A percentile compares a stretch with the other conserved stretches of the same genome.
phyloP scores from a whole-genome alignment of 768 basidiomycete species.

The Tylopilus subfusipes region DNA sequence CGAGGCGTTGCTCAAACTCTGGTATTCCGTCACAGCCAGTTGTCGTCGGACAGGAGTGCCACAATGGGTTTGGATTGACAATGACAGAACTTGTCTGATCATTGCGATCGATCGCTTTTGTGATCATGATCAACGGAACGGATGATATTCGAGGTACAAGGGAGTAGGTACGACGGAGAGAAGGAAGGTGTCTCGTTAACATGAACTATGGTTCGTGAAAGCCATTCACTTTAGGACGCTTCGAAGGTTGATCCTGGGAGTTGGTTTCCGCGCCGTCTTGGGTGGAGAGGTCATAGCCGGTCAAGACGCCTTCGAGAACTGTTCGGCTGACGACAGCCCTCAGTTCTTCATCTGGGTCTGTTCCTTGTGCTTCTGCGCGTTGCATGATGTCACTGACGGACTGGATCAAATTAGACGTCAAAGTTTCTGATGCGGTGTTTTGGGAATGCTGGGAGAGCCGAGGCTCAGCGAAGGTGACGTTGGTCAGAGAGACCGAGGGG shows the following conservation, averaged over 20 bases:
- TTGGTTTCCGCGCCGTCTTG: constrained; percentile 9
- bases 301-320: constrained; percentile 62
- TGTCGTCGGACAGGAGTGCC: constrained; percentile 1
- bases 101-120: constrained; percentile 25
- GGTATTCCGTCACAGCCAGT: background rate
- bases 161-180: constrained; percentile 2
- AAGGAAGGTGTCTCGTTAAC: background rate
- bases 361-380: constrained; percentile 51
- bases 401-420: constrained; percentile 64
- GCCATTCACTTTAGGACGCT: constrained; percentile 28
- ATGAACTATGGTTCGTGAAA: constrained; percentile 3
- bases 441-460: constrained; percentile 64
- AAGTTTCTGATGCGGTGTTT: constrained; percentile 62
- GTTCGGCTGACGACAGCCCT: constrained; percentile 55
- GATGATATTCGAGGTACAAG: constrained; percentile 16
- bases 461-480: constrained; percentile 6
- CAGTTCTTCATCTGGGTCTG: constrained; percentile 66
- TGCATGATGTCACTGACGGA: constrained; percentile 67
- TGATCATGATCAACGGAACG: constrained; percentile 36
- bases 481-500: constrained; percentile 10
- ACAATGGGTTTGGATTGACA: constrained; percentile 10
- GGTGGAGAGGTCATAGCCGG: constrained; percentile 53
- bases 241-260: constrained; percentile 11
- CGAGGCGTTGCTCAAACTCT: constrained; percentile 4
- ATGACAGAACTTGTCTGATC: constrained; percentile 27